Base-by-base conservation (phyloP, 2,329 filamentous ascomycete species). In the Aspergillus fischeri region DNA sequence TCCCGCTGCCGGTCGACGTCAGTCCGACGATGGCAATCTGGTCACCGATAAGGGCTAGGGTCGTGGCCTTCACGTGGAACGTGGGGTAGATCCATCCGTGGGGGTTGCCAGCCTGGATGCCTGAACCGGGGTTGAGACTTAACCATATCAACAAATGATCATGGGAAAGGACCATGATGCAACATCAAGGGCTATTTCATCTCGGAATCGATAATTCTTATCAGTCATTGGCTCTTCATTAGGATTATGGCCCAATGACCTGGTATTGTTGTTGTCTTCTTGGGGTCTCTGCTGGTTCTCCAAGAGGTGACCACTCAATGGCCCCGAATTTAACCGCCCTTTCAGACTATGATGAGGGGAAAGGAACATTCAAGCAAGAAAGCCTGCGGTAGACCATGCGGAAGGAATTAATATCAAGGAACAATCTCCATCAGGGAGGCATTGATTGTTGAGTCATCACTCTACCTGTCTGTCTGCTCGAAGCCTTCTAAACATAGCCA, bases 401-500 rank as follows among this genome's bases (percentile, higher is more conserved):
- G n/a, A 20, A 45, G 42, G 2, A 24, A 11, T 45, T 21, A 10
- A 21, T 45, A 45, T 38, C 32, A 38, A 6, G 14, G 14, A 38
- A 38, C 32, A 6, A 6, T 38, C 3, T 17, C 14, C 14, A 17
- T 38, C 32, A 38, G 14, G 32, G 14, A 38, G 32, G 32, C 14
- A 17, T 38, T 17, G 32, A n/a, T 38, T 38, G 32, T 38, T 7
- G 32, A 38, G 32, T 38, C 32, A 17, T 17, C 6, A 17, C 7
- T 17, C 21, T 14, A 10, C 5, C 21, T 47, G 4, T 24, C 44
- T 25, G 14, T 24, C 44, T 47, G 24, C 24, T 14, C 44, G 44
- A 47, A 47, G 21, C 28, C 51, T 63, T 63, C 69, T 71, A 71
- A 71, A 69, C 58, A 68, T 71, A 71, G 67, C 55, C 51, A 49